phyloP scores from a whole-genome alignment of 192 early-diverging fungal species.

The Coemansia sp. region DNA sequence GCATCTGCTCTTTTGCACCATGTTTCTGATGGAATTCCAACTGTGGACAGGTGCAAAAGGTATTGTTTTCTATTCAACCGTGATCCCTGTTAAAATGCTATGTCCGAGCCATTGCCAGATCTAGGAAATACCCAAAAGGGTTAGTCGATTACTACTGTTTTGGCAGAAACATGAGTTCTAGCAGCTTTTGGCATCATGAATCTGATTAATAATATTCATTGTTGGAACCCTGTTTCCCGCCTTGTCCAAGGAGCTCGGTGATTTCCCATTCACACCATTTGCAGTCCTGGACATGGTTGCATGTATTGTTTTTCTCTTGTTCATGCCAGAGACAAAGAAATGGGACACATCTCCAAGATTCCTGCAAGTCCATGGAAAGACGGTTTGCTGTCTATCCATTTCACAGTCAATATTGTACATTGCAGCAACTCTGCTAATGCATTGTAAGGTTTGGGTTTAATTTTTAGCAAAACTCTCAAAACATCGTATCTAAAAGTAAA shows the following conservation, averaged over 20 bases:
- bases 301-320: constrained; percentile 62
- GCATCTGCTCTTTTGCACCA: constrained; percentile 62
- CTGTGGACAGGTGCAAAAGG: constrained; percentile 85
- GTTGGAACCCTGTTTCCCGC: constrained; percentile 61
- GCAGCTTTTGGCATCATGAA: constrained; percentile 33
- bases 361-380: constrained; percentile 32
- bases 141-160: constrained; percentile 45
- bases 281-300: constrained; percentile 60
- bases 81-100: constrained; percentile 66
- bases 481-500: constrained; percentile 61
- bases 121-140: constrained; percentile 44
- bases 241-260: constrained; percentile 26
- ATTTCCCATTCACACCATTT: constrained; percentile 65
- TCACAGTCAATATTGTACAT: no score
- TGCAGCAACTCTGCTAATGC: no score
- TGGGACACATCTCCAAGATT: constrained; percentile 67
- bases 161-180: constrained; percentile 34
- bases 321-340: constrained; percentile 81
- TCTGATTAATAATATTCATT: constrained; percentile 68
- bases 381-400: constrained; percentile 26
- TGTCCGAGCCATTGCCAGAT: constrained; percentile 41
- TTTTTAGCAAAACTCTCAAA: not conserved
- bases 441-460: no score
- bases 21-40: constrained; percentile 73
- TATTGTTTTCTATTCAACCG: constrained; percentile 81